Evolutionary conservation across 1,284 basidiomycete genomes (phyloP).

Genomic region (Apiotrichum gracile): DNA sequence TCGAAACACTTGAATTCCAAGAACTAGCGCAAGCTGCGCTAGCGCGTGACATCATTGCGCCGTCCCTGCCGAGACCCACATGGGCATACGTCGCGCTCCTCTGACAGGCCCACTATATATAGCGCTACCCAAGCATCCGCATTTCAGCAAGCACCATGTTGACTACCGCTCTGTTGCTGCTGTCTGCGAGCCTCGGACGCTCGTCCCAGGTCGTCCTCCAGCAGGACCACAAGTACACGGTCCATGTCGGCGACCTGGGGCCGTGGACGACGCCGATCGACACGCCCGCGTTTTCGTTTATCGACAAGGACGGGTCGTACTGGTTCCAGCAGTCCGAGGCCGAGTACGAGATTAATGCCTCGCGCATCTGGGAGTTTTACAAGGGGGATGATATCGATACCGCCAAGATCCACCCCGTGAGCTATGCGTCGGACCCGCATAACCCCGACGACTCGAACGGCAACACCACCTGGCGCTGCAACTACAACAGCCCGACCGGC

Average conservation of each 20-base stretch:
- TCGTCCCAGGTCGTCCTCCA: no score
- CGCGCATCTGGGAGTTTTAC: slow-evolving; percentile 2
- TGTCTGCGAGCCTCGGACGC: no score
- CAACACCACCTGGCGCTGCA: slow-evolving; percentile 8
- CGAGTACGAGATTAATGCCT: not conserved
- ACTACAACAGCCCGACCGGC: slow-evolving; percentile 6
- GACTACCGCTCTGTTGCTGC: no score
- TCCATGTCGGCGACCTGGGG: slow-evolving; percentile 3
- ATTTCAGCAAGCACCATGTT: no score
- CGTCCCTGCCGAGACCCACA: no score
- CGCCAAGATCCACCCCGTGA: not conserved
- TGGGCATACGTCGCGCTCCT: no score
- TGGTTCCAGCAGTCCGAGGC: slow-evolving; percentile 1
- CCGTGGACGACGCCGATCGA: not conserved
- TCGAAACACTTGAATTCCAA: no score
- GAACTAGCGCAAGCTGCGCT: no score
- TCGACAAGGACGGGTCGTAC: slow-evolving; percentile 7
- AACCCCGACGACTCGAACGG: slow-evolving; percentile 4
- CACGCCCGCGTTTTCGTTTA: slow-evolving; percentile 3
- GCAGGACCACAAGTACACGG: not conserved
- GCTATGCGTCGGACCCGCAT: not conserved
- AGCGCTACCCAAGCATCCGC: no score
- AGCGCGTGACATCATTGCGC: no score
- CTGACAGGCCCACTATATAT: no score
- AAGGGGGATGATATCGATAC: slow-evolving; percentile 1